Evolutionary conservation across 2,329 filamentous ascomycete genomes (phyloP).

Genomic region (Neonectria punicea): DNA sequence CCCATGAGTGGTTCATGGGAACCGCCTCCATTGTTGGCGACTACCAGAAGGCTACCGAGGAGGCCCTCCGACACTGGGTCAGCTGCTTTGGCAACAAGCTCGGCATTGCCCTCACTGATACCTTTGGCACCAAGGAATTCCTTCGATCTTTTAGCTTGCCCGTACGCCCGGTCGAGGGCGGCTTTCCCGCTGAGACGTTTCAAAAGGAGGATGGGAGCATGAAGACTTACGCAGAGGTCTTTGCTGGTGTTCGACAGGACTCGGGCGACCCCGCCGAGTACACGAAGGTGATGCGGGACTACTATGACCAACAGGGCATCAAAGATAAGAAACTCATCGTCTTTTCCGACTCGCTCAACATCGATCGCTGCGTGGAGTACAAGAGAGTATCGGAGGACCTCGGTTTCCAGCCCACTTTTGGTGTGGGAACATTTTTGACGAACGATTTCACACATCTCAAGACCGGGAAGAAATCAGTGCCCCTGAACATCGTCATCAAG

Average conservation of each 20-base stretch:
- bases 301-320: constrained; percentile 82
- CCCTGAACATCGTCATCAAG: constrained; percentile 98
- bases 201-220: constrained; percentile 52
- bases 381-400: constrained; percentile 82
- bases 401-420: constrained; percentile 88
- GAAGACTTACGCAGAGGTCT: constrained; percentile 82
- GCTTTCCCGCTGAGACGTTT: constrained; percentile 55
- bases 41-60: constrained; percentile 86
- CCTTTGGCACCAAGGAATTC: constrained; percentile 92
- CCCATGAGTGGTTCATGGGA: constrained; percentile 99
- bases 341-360: constrained; percentile 94
- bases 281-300: constrained; percentile 80
- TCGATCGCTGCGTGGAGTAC: constrained; percentile 91
- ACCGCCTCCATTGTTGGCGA: constrained; percentile 90
- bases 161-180: constrained; percentile 57
- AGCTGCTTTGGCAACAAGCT: constrained; percentile 88
- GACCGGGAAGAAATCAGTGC: constrained; percentile 84
- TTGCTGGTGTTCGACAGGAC: constrained; percentile 87
- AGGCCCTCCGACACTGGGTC: constrained; percentile 88
- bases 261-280: constrained; percentile 87
- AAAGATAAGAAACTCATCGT: constrained; percentile 87
- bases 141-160: constrained; percentile 83
- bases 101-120: constrained; percentile 92
- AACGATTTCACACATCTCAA: constrained; percentile 86
- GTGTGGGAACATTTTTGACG: constrained; percentile 94